A percentile compares a stretch with the other conserved stretches of the same genome.
These are phyloP conservation scores for Metschnikowia lachancei DNA, from an alignment of 805 yeast genomes.

Conservation along the genomic window DNA sequence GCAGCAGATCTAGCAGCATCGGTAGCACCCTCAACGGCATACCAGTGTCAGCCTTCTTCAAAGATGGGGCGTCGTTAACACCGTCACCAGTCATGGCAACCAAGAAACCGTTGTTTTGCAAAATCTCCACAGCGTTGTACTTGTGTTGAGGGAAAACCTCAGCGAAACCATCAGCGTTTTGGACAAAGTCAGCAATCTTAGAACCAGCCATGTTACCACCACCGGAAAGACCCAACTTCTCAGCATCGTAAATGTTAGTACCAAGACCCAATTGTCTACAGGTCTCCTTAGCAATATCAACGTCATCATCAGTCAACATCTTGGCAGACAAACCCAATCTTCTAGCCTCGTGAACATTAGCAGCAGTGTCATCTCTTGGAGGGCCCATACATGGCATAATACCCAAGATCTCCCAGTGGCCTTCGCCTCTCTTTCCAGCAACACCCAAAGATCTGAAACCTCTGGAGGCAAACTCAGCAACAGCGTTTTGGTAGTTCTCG, in stretches of 20 bases:
- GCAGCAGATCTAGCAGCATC: constrained; percentile 98
- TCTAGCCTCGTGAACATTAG: constrained; percentile 89
- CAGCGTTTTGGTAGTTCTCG: constrained; percentile 94
- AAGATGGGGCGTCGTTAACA: constrained; percentile 97
- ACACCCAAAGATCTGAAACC: constrained; percentile 99
- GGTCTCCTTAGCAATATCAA: constrained; percentile 97
- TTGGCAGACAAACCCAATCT: constrained; percentile 88
- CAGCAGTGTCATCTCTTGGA: constrained; percentile 97
- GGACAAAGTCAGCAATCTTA: constrained; percentile 95
- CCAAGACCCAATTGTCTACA: constrained; percentile 97
- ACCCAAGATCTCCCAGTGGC: constrained; percentile 97
- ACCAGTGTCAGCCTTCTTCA: constrained; percentile 86
- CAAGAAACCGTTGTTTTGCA: constrained; percentile 93
- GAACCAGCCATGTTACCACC: constrained; percentile 95
- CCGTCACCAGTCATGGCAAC: constrained; percentile 99
- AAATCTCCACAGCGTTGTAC: constrained; percentile 91
- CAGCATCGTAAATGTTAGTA: constrained; percentile 95
- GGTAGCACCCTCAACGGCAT: too few species aligned
- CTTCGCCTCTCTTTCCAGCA: constrained; percentile 98
- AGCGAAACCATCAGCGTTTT: constrained; percentile 96
- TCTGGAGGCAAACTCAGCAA: constrained; percentile 95
- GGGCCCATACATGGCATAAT: constrained; percentile 99
- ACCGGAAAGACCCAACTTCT: constrained; percentile 91
- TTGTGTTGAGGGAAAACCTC: constrained; percentile 98
- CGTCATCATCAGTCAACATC: constrained; percentile 99